Conservation (phyloP, 2,329 filamentous ascomycete species). For the Ampelomyces quisqualis region DNA sequence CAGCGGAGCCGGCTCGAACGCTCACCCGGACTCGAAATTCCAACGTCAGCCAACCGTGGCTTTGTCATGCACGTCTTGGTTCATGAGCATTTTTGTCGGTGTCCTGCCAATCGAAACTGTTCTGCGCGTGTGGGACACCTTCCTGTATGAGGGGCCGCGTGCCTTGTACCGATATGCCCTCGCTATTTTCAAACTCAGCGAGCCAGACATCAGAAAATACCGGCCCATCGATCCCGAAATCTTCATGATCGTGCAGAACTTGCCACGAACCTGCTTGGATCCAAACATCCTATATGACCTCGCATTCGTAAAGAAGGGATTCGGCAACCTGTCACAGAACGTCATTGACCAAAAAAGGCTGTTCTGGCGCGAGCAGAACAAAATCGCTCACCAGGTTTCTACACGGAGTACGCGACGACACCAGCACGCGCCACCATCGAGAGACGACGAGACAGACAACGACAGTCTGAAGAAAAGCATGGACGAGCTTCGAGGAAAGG, state of each 20-base stretch:
- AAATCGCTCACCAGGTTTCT: slow-evolving; percentile 25
- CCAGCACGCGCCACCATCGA: slow-evolving; percentile 4
- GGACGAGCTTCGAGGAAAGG: slow-evolving; percentile 25
- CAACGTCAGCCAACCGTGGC: slow-evolving; percentile 79
- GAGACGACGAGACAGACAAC: slow-evolving; percentile 23
- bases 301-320: slow-evolving; percentile 77
- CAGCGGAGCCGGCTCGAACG: slow-evolving; percentile 35
- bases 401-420: slow-evolving; percentile 19
- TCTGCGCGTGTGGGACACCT: slow-evolving; percentile 89
- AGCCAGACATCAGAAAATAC: slow-evolving; percentile 69
- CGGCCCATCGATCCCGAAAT: slow-evolving; percentile 91
- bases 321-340: slow-evolving; percentile 78
- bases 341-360: slow-evolving; percentile 72
- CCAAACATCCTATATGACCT: slow-evolving; percentile 79
- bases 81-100: slow-evolving; percentile 96
- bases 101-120: slow-evolving; percentile 90
- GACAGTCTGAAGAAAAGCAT: slow-evolving; percentile 24
- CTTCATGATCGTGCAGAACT: slow-evolving; percentile 87
- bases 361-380: slow-evolving; percentile 40
- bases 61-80: slow-evolving; percentile 92
- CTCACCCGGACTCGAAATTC: slow-evolving; percentile 39
- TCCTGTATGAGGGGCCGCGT: slow-evolving; percentile 94
- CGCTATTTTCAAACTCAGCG: slow-evolving; percentile 86
- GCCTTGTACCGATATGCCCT: slow-evolving; percentile 90
- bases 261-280: slow-evolving; percentile 79